These are phyloP conservation scores for Microbotryomycetes sp. DNA, from an alignment of 1,284 basidiomycete species.

Conservation along the genomic window DNA sequence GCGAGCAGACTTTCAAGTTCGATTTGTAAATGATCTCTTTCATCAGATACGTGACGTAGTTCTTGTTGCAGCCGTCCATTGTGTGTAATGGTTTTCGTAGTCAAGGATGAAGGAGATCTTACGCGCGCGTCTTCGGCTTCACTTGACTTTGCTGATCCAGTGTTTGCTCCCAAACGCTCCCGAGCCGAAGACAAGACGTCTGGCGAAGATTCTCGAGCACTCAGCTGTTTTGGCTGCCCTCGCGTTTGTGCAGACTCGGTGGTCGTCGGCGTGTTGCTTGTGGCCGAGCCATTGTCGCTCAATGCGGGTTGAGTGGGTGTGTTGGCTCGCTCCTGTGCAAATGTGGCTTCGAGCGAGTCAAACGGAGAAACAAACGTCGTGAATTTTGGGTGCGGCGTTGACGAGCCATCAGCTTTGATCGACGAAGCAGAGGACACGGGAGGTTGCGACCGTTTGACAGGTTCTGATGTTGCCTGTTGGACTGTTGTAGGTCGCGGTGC, in stretches of 20 bases:
- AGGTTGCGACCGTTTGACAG: no score
- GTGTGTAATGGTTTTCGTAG: no score
- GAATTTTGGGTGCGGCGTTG: not conserved
- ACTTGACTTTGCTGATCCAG: not conserved
- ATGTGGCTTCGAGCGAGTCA: constrained; percentile 9
- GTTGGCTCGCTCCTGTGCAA: not conserved
- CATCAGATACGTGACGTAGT: no score
- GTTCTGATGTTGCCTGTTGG: no score
- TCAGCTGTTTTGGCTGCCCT: not conserved
- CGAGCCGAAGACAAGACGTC: not conserved
- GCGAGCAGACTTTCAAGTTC: not conserved
- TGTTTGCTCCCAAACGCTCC: constrained; percentile 1
- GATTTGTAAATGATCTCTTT: no score
- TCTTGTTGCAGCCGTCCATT: no score
- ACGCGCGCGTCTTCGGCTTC: no score
- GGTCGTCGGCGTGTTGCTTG: not conserved
- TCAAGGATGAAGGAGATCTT: no score
- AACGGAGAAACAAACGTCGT: constrained; percentile 22
- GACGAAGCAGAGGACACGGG: not conserved
- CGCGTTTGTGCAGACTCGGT: not conserved
- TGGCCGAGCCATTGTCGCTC: not conserved
- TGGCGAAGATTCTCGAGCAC: not conserved
- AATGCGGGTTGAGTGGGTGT: not conserved
- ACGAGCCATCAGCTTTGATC: not conserved
- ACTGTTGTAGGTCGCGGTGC: not conserved